Evolutionary conservation across 805 yeast species (phyloP).

Genomic region (Blastobotrys parvus): DNA sequence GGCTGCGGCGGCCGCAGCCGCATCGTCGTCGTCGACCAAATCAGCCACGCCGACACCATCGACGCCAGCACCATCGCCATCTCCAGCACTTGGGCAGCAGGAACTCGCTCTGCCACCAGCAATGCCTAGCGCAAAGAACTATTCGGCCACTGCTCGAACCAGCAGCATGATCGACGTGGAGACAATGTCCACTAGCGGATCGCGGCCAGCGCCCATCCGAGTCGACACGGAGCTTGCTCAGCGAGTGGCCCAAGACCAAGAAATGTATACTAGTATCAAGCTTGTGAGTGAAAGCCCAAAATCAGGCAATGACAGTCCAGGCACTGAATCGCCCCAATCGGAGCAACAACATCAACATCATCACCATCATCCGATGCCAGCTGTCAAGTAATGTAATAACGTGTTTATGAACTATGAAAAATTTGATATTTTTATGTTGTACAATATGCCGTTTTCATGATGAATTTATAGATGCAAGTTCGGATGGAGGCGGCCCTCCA

Average conservation of each 20-base stretch:
- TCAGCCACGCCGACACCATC: too few relatives aligned
- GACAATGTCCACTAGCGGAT: constrained; percentile 8
- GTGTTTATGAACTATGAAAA: not conserved
- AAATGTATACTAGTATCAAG: constrained; percentile 7
- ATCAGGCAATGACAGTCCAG: not conserved
- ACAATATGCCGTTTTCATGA: too few relatives aligned
- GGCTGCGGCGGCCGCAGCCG: constrained; percentile 1
- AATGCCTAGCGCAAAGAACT: not conserved
- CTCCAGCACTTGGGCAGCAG: too few relatives aligned
- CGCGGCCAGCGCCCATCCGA: constrained; percentile 11
- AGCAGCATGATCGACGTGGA: constrained; percentile 2
- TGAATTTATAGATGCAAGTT: too few relatives aligned
- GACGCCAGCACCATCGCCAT: too few relatives aligned
- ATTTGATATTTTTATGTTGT: not conserved
- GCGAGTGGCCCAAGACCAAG: constrained; percentile 12
- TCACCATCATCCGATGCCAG: too few relatives aligned
- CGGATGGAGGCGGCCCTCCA: constrained; percentile 12
- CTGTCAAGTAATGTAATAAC: too few relatives aligned
- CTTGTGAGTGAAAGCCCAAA: constrained; percentile 4
- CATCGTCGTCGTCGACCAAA: not conserved
- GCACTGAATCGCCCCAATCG: not conserved
- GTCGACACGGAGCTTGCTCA: constrained; percentile 12
- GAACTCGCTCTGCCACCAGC: not conserved
- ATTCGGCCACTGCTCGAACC: not conserved
- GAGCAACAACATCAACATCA: not conserved